Conservation (phyloP, 179 eudicot genomes). For the Vitellaria paradoxa region DNA sequence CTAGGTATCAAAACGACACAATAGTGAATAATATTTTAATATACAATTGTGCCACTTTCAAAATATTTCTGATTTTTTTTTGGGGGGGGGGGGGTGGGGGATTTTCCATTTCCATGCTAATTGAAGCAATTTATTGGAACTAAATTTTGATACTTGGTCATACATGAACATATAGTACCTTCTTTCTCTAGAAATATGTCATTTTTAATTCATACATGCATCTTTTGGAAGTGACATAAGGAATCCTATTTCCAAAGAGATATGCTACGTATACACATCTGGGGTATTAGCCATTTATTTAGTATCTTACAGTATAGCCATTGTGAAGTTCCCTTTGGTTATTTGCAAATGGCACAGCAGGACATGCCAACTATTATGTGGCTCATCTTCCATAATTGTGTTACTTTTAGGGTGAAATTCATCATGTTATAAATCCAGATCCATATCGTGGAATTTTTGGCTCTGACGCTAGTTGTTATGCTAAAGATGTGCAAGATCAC, state of each 20-base stretch:
- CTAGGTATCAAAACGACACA: too few relatives aligned
- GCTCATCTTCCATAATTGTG: background rate
- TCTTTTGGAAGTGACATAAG: background rate
- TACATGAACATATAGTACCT: too few relatives aligned
- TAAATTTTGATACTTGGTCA: too few relatives aligned
- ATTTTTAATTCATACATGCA: too few relatives aligned
- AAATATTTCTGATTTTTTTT: too few relatives aligned
- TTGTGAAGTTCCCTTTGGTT: background rate
- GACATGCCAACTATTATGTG: background rate
- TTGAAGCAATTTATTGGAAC: too few relatives aligned
- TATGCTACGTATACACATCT: background rate
- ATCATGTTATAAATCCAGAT: slow-evolving; percentile 93
- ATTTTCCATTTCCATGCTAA: too few relatives aligned
- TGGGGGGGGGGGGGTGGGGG: too few relatives aligned
- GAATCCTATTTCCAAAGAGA: background rate
- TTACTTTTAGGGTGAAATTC: slow-evolving; percentile 79
- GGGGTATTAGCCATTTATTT: too few relatives aligned
- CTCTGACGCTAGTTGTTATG: slow-evolving; percentile 68
- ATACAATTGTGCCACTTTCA: too few relatives aligned
- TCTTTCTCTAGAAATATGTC: too few relatives aligned
- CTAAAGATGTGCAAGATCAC: slow-evolving; percentile 87
- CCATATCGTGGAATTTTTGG: slow-evolving; percentile 94
- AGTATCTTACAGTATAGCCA: background rate
- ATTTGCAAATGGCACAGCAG: background rate
- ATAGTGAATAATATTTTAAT: too few relatives aligned